phyloP scores from a whole-genome alignment of 768 basidiomycete genomes.

The Dacryopinax primogenitus region DNA sequence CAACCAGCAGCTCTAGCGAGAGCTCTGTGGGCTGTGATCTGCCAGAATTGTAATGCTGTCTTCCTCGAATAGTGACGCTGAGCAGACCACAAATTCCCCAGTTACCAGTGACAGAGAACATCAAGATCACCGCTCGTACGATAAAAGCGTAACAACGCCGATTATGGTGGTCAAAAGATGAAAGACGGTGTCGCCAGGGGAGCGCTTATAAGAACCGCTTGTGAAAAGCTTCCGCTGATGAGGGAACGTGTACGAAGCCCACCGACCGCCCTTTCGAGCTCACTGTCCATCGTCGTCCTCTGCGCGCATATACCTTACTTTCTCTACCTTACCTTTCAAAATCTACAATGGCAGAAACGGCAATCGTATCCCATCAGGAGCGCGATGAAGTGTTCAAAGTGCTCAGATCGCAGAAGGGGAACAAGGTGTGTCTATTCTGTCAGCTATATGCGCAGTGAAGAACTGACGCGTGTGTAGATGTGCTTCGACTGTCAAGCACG shows the following conservation, averaged over 20 bases:
- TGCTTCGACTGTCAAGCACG: slow-evolving; percentile 94
- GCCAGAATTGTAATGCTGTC: no score
- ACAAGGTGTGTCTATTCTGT: slow-evolving; percentile 45
- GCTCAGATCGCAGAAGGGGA: slow-evolving; percentile 71
- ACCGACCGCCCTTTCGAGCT: slow-evolving; percentile 9
- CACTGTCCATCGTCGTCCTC: no score
- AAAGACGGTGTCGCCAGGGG: not conserved
- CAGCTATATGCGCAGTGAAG: slow-evolving; percentile 16
- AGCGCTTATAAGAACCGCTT: not conserved
- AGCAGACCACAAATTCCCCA: no score
- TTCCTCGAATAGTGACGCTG: no score
- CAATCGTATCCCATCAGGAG: slow-evolving; percentile 51
- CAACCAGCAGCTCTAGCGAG: no score
- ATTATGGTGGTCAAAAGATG: no score
- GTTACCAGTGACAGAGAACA: no score
- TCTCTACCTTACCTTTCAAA: not conserved
- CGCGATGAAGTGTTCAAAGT: slow-evolving; percentile 77
- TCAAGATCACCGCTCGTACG: no score
- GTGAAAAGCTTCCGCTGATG: not conserved
- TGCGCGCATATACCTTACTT: not conserved
- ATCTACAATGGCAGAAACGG: slow-evolving; percentile 37
- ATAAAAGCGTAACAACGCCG: no score
- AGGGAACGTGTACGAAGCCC: slow-evolving; percentile 1
- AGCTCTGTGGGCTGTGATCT: no score
- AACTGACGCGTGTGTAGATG: slow-evolving; percentile 33